A percentile compares a stretch with the other conserved stretches of the same genome.
These are phyloP conservation scores for Coniella vitis DNA, from an alignment of 2,329 filamentous ascomycete species.

Conservation along the genomic window DNA sequence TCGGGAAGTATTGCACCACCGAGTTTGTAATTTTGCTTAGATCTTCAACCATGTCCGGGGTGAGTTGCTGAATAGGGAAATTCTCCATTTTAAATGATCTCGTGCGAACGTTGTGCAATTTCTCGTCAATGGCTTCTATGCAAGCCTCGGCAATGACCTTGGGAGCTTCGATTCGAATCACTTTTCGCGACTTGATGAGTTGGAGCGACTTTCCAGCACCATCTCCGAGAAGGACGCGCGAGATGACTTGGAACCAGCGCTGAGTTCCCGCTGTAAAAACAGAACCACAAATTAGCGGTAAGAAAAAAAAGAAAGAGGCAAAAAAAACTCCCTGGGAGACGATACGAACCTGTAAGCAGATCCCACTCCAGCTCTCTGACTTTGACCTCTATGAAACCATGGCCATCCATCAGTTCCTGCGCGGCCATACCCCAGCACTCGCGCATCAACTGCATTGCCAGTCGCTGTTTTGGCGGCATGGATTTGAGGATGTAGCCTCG, in stretches of 20 bases:
- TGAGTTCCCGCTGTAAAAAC: slow-evolving; percentile 27
- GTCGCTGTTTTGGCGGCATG: slow-evolving; percentile 31
- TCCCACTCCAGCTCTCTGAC: slow-evolving; percentile 34
- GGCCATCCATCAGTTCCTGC: slow-evolving; percentile 35
- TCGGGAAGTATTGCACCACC: slow-evolving; percentile 30
- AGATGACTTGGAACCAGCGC: slow-evolving; percentile 28
- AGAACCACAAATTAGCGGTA: background rate
- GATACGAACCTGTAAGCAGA: slow-evolving; percentile 38
- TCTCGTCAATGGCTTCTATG: slow-evolving; percentile 26
- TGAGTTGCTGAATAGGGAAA: slow-evolving; percentile 20
- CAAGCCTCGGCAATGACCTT: slow-evolving; percentile 29
- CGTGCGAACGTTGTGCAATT: slow-evolving; percentile 23
- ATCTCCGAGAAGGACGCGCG: slow-evolving; percentile 23
- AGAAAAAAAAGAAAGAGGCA: background rate
- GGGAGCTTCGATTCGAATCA: slow-evolving; percentile 30
- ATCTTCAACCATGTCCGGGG: slow-evolving; percentile 26
- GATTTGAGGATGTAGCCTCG: slow-evolving; percentile 24
- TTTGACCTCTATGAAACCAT: slow-evolving; percentile 34
- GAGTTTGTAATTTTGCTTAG: slow-evolving; percentile 32
- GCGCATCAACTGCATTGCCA: slow-evolving; percentile 38
- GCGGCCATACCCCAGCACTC: slow-evolving; percentile 45
- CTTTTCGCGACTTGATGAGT: slow-evolving; percentile 22
- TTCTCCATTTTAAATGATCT: slow-evolving; percentile 21
- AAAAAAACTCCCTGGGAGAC: background rate
- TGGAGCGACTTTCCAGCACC: slow-evolving; percentile 31